Base-by-base conservation (phyloP, 257 asterid species). In the Nicotiana sylvestris region DNA sequence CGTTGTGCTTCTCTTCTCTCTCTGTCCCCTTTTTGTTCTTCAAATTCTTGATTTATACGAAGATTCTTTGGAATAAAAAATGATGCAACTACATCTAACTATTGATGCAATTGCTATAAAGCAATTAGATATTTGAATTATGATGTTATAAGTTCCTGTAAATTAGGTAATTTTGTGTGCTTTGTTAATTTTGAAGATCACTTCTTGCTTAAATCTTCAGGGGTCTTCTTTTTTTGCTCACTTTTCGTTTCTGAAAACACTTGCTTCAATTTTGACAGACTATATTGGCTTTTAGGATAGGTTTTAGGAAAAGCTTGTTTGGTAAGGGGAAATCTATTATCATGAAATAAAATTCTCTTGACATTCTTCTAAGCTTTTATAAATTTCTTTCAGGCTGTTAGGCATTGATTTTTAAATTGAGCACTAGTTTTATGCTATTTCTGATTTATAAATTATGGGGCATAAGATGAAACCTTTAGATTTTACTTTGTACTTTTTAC, bases 101-200 rank as follows among this genome's bases (percentile, higher is more conserved):
- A 46, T 46, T 25, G 37, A 58, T 72, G 79, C 79, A 72, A 25
- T 72, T 46, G 39, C 61, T 72, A 43, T 43, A 72, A 72, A 25
- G 39, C 79, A 46, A 6, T 72, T 72, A 72, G 79, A 39, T 70
- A 32, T 70, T 39, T 68, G 58, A 70, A 70, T 16, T 70, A 70
- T 39, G 58, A 70, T n/a, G 2, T 2, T 11, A 29, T 5, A 39
- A 69, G 3, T 68, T 68, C 6, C 37, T 68, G 37, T 68, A 37
- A 18, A 37, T 35, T 37, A 18, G 77, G 55, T 68, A 35, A 46
- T 18, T 68, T 37, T 68, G 56, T 37, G 77, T 68, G 39, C 39
- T 68, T 68, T 37, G 35, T 43, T 39, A 39, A 25, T 21, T 43
- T 9, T 11, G 78, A 12, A 70, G 11, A 39, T 70, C 2, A 70